These are phyloP conservation scores for Linum tenue DNA, from an alignment of 345 rosid species.

Conservation along the genomic window DNA sequence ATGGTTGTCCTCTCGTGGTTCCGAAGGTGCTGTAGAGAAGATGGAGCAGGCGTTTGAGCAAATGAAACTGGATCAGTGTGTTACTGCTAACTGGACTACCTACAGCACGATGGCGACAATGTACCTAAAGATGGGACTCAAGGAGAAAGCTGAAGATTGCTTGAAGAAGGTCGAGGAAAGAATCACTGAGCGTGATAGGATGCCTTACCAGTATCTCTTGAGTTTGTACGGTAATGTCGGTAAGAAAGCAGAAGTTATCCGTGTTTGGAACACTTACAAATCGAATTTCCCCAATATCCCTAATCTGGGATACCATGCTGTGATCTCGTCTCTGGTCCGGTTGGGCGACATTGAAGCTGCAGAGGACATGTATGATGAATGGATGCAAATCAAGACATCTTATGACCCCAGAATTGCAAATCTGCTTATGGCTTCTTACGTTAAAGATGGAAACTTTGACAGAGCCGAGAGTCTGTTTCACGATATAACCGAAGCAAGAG, in stretches of 20 bases:
- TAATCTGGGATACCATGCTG: conserved; percentile 72
- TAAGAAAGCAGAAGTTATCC: conserved; percentile 56
- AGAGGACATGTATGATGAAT: conserved; percentile 63
- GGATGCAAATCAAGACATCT: conserved; percentile 57
- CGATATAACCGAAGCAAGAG: conserved; percentile 62
- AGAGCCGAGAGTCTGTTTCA: conserved; percentile 50
- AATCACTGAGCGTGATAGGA: conserved; percentile 69
- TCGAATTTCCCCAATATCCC: conserved; percentile 66
- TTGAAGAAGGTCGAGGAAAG: conserved; percentile 70
- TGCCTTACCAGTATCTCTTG: conserved; percentile 80
- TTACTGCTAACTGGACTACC: conserved; percentile 82
- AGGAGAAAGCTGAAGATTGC: conserved; percentile 70
- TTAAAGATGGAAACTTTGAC: conserved; percentile 50
- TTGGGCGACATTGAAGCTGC: conserved; percentile 66
- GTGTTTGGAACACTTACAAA: conserved; percentile 78
- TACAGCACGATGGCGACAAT: conserved; percentile 87
- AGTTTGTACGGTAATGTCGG: conserved; percentile 69
- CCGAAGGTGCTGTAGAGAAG: conserved; percentile 51
- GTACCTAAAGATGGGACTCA: conserved; percentile 68
- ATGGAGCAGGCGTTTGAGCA: conserved; percentile 71
- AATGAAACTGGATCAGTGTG: conserved; percentile 52
- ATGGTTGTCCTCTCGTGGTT: conserved; percentile 80
- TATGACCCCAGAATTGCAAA: conserved; percentile 81
- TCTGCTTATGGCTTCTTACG: conserved; percentile 53
- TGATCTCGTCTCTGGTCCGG: conserved; percentile 63